These are phyloP conservation scores for Parasarocladium wereldwijsianum DNA, from an alignment of 2,329 filamentous ascomycete species.

Conservation along the genomic window DNA sequence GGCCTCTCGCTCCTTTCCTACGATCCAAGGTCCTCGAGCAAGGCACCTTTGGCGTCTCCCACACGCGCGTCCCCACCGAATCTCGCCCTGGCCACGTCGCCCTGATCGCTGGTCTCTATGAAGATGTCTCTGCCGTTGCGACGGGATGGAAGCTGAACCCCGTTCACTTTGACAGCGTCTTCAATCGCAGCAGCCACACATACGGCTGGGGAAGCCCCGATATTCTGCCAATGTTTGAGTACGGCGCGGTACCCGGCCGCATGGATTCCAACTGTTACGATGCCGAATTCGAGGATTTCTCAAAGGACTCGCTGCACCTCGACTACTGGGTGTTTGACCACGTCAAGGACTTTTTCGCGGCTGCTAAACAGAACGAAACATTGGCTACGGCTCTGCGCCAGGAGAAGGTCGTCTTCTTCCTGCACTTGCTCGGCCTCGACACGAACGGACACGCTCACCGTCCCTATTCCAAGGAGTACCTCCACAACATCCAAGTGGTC, in stretches of 20 bases:
- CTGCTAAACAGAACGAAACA: conserved; percentile 64
- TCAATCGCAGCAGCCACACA: conserved; percentile 90
- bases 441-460: conserved; percentile 76
- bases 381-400: conserved; percentile 58
- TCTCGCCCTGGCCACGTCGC: conserved; percentile 94
- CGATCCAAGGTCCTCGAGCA: conserved; percentile 77
- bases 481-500: conserved; percentile 88
- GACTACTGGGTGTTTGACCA: conserved; percentile 95
- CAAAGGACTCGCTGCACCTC: conserved; percentile 61
- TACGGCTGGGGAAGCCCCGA: conserved; percentile 99
- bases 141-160: conserved; percentile 98
- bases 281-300: conserved; percentile 81
- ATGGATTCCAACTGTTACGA: conserved; percentile 80
- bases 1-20: conserved; percentile 79
- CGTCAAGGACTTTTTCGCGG: conserved; percentile 73
- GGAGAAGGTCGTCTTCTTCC: conserved; percentile 86
- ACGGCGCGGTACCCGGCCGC: conserved; percentile 74
- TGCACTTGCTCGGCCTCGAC: conserved; percentile 84
- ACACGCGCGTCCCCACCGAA: conserved; percentile 92
- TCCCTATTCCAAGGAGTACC: conserved; percentile 89
- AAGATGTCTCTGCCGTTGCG: conserved; percentile 93
- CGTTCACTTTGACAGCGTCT: conserved; percentile 96
- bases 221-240: conserved; percentile 92
- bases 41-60: conserved; percentile 92
- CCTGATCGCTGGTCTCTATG: conserved; percentile 89